These are phyloP conservation scores for Xylariomycetidae sp. DNA, from an alignment of 2,329 filamentous ascomycete species.

Conservation along the genomic window DNA sequence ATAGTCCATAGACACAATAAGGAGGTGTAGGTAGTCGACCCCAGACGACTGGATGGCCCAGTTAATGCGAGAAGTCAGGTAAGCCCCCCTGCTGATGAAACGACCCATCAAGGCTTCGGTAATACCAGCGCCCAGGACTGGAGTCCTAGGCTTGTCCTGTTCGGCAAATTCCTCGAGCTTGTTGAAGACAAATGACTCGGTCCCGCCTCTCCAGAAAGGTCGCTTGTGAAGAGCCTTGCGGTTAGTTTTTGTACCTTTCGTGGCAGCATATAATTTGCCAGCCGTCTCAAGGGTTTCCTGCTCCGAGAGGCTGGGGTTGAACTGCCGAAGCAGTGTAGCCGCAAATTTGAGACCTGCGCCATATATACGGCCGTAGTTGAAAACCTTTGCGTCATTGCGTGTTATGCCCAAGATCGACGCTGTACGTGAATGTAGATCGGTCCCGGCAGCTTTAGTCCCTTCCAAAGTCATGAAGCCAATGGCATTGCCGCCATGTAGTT, in stretches of 20 bases:
- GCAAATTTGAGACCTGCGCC: constrained; percentile 96
- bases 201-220: constrained; percentile 91
- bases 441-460: constrained; percentile 89
- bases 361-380: constrained; percentile 98
- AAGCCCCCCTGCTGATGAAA: constrained; percentile 82
- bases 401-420: constrained; percentile 90
- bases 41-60: constrained; percentile 98
- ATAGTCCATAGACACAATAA: constrained; percentile 94
- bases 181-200: constrained; percentile 97
- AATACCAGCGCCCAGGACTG: constrained; percentile 89
- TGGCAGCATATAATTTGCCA: constrained; percentile 76
- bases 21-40: constrained; percentile 91
- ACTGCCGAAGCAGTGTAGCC: constrained; percentile 82
- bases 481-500: constrained; percentile 91
- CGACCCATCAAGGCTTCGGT: constrained; percentile 90
- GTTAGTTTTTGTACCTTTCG: constrained; percentile 83
- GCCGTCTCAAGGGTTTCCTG: constrained; percentile 72
- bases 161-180: constrained; percentile 97
- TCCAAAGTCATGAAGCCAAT: constrained; percentile 99
- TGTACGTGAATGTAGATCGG: constrained; percentile 90
- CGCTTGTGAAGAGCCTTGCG: constrained; percentile 67
- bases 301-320: constrained; percentile 82
- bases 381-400: constrained; percentile 91
- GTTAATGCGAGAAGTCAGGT: constrained; percentile 95
- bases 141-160: constrained; percentile 84